Evolutionary conservation across 1,284 basidiomycete genomes (phyloP), one percentile per base, ranked within the genome.

Genomic region (Sparassis latifolia): DNA sequence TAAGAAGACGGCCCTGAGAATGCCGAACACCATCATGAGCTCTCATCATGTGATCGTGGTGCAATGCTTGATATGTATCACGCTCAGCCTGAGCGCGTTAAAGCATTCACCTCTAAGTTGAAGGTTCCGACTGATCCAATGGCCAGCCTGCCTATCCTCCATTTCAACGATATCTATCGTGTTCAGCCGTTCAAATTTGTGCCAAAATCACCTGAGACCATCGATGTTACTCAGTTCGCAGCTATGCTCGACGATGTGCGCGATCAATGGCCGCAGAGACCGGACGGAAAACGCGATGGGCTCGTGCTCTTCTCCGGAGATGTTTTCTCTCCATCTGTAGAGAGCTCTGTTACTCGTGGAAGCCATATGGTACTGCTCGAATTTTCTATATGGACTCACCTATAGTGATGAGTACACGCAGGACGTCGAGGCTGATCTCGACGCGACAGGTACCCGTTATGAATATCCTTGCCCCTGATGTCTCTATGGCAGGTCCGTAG

Each of bases 271-370:
- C 53, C 66, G 3, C 48, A 65, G 40, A 67, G 75, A 51, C 59
- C 69, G 9, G 78, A 82, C 56, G 77, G 77, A 2, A 69, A 71
- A 44, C 73, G 71, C 52, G 86, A 91, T 56, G 92, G 93, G 0
- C 72, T 97, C 2, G 76, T 87, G 0, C 69, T 97, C 2, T 97
- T 96, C 68, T 93, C 89, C 31, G 93, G 93, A 4, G 93, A 96
- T 65, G 72, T 90, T 3, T 93, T 93, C 65, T 84, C 85, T 20
- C 92, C 92, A 0, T 90, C 87, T 2, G 79, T 92, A 0, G 92
- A 95, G 69, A 90, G 86, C 59, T 84, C 86, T 5, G 84, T 97
- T 28, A 95, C 92, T 3, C 74, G 93, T 65, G 93, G 93, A 41
- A 92, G 86, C 53, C 92, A 96, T 77, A 90, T 96, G 89, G 89